Percentiles rank a stretch among this genome's conserved stretches.
phyloP scores from a whole-genome alignment of 495 filamentous ascomycete species.

The Ascobolus immersus region DNA sequence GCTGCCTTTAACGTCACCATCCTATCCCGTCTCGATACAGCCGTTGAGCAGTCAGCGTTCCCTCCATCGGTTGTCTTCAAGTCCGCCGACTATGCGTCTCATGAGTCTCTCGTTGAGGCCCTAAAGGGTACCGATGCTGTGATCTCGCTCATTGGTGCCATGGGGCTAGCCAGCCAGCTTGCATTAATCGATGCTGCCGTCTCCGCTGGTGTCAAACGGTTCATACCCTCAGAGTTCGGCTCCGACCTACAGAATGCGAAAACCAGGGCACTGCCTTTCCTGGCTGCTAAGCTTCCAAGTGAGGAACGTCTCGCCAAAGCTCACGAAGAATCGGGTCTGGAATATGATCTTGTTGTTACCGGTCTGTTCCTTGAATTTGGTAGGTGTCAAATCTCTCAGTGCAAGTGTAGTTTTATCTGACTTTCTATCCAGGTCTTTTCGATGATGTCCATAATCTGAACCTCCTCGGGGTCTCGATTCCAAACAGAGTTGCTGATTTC shows the following conservation, averaged over 20 bases:
- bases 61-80: constrained; percentile 18
- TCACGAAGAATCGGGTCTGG: constrained; percentile 18
- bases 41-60: constrained; percentile 18
- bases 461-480: constrained; percentile 19
- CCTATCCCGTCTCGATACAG: constrained; percentile 25
- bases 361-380: constrained; percentile 29
- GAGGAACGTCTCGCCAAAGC: constrained; percentile 25
- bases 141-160: constrained; percentile 24
- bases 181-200: constrained; percentile 29
- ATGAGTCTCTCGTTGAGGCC: constrained; percentile 24
- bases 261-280: constrained; percentile 18
- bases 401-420: not conserved
- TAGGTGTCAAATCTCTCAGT: constrained; percentile 1
- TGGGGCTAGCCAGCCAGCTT: constrained; percentile 19
- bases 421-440: not conserved
- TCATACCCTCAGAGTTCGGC: constrained; percentile 29
- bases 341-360: constrained; percentile 26
- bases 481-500: constrained; percentile 21
- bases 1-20: constrained; percentile 36
- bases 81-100: constrained; percentile 31
- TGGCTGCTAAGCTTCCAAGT: constrained; percentile 24
- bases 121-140: constrained; percentile 31
- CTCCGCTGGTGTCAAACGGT: constrained; percentile 26
- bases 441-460: constrained; percentile 18
- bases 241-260: constrained; percentile 19